Percentiles rank a stretch among this genome's conserved stretches.
Conservation (phyloP, 768 basidiomycete genomes). For the Tylopilus subfusipes region DNA sequence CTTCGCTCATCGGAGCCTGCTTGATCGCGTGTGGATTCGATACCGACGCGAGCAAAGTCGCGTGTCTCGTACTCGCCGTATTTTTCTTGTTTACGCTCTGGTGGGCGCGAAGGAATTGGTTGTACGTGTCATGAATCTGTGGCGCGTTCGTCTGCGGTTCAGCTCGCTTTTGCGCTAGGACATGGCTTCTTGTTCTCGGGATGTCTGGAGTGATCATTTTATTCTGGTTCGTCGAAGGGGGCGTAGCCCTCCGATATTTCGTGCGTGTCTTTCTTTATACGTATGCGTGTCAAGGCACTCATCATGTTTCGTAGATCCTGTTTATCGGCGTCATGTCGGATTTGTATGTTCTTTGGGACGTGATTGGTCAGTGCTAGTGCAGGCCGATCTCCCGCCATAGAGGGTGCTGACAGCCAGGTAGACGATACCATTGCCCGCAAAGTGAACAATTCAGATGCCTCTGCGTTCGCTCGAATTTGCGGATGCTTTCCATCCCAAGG, state of each 20-base stretch:
- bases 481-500: conserved; percentile 85
- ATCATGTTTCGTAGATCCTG: conserved; percentile 47
- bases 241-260: conserved; percentile 72
- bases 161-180: conserved; percentile 38
- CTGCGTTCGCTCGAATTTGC: conserved; percentile 78
- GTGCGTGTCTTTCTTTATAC: conserved; percentile 38
- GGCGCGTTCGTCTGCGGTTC: neutral
- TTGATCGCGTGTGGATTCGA: conserved; percentile 88
- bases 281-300: neutral
- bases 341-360: conserved; percentile 86
- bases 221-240: conserved; percentile 80
- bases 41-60: conserved; percentile 84
- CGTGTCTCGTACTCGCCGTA: conserved; percentile 72
- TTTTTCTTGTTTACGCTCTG: conserved; percentile 87
- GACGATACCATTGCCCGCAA: conserved; percentile 84
- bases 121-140: conserved; percentile 44
- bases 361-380: conserved; percentile 59
- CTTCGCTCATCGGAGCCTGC: conserved; percentile 80
- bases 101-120: conserved; percentile 75
- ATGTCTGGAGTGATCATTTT: conserved; percentile 77
- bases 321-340: conserved; percentile 89
- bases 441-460: conserved; percentile 84
- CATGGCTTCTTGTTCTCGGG: conserved; percentile 73
- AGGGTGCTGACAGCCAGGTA: conserved; percentile 22
- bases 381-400: neutral